Evolutionary conservation across 768 basidiomycete species (phyloP).

Genomic region (Leccinum rimulosum): DNA sequence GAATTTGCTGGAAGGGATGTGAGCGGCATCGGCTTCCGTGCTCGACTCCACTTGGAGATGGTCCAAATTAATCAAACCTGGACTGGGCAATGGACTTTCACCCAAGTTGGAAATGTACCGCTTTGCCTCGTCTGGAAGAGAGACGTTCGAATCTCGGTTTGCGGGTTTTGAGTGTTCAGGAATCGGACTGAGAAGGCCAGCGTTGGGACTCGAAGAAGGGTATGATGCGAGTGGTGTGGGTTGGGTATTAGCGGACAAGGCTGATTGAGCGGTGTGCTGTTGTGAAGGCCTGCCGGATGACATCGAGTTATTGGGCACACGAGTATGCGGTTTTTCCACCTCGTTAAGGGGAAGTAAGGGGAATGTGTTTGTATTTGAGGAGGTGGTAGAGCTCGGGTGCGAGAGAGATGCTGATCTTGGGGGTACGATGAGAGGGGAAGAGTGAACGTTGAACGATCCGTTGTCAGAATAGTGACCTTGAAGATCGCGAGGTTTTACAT

Average conservation of each 20-base stretch:
- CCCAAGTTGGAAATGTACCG: slow-evolving; percentile 68
- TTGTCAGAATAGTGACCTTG: slow-evolving; percentile 3
- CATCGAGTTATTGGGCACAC: background rate
- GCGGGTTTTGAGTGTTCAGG: slow-evolving; percentile 35
- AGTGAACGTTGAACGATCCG: background rate
- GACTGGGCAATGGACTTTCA: slow-evolving; percentile 61
- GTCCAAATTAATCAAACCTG: slow-evolving; percentile 23
- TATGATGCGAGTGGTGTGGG: slow-evolving; percentile 16
- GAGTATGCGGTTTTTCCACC: slow-evolving; percentile 6
- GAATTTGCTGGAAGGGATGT: slow-evolving; percentile 11
- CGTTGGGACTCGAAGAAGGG: slow-evolving; percentile 18
- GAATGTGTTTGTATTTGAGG: slow-evolving; percentile 9
- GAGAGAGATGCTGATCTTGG: slow-evolving; percentile 23
- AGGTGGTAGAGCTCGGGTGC: slow-evolving; percentile 7
- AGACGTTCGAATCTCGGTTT: slow-evolving; percentile 66
- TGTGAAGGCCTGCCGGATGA: slow-evolving; percentile 9
- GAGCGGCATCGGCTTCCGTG: background rate
- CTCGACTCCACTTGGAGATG: slow-evolving; percentile 1
- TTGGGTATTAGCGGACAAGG: slow-evolving; percentile 18
- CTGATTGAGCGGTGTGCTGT: slow-evolving; percentile 5
- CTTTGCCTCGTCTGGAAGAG: slow-evolving; percentile 74
- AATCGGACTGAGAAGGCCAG: slow-evolving; percentile 22
- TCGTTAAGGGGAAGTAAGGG: slow-evolving; percentile 23
- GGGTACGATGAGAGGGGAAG: slow-evolving; percentile 18
- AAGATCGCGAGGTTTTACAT: slow-evolving; percentile 7